A percentile compares a stretch with the other conserved stretches of the same genome.
Evolutionary conservation across 208 protist genomes (phyloP).

Genomic region (Acanthamoeba triangularis): DNA sequence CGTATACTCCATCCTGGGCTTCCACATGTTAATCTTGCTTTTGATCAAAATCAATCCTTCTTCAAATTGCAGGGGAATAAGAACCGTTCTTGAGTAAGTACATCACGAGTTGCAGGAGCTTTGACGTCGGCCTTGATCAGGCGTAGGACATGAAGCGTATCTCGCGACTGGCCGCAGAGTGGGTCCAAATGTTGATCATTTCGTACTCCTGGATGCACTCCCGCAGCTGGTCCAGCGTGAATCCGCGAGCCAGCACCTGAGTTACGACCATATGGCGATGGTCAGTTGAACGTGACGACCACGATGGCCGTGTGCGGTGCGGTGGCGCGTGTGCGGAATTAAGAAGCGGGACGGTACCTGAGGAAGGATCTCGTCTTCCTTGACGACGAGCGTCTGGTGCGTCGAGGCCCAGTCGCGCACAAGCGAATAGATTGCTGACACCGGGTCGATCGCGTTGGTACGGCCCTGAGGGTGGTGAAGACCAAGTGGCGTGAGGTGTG

Average conservation of each 20-base stretch:
- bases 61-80: no score
- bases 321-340: no score
- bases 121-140: neutral
- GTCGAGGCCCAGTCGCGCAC: slow-evolving; percentile 25
- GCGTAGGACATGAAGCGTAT: slow-evolving; percentile 31
- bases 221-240: neutral
- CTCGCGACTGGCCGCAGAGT: neutral
- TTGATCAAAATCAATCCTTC: no score
- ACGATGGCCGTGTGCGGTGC: neutral
- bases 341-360: neutral
- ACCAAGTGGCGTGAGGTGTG: neutral
- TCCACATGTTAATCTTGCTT: neutral
- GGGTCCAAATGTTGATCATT: slow-evolving; percentile 38
- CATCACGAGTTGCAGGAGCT: no score
- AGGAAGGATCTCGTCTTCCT: slow-evolving; percentile 41
- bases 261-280: neutral
- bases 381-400: neutral
- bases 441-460: neutral
- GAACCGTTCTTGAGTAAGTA: no score
- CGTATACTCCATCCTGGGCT: no score
- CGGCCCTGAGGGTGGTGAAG: neutral
- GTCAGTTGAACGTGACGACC: neutral
- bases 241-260: neutral
- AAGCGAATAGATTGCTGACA: slow-evolving; percentile 36
- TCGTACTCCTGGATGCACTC: slow-evolving; percentile 55